phyloP scores from a whole-genome alignment of 768 basidiomycete species.

The Mycena galopus region DNA sequence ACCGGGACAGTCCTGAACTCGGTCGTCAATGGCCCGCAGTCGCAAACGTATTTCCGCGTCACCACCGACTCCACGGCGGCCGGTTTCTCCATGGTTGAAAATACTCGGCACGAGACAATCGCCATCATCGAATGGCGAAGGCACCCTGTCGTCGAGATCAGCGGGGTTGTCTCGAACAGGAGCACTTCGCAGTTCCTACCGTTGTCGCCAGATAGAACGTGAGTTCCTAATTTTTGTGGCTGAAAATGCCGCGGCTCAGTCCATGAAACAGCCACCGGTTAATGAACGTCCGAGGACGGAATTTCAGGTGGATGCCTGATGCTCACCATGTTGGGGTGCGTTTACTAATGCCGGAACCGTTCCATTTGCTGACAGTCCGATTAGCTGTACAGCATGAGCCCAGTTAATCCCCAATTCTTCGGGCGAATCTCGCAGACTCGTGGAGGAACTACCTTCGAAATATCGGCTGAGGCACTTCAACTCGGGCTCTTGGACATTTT shows the following conservation, averaged over 20 bases:
- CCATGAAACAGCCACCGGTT: slow-evolving; percentile 15
- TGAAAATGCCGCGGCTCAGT: neutral
- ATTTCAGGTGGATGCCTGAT: slow-evolving; percentile 29
- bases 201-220: slow-evolving; percentile 54
- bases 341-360: neutral
- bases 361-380: neutral
- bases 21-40: slow-evolving; percentile 51
- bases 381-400: slow-evolving; percentile 26
- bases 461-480: slow-evolving; percentile 27
- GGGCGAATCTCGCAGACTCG: slow-evolving; percentile 17
- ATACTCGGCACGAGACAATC: slow-evolving; percentile 46
- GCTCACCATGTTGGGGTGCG: slow-evolving; percentile 19
- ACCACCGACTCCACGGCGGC: slow-evolving; percentile 49
- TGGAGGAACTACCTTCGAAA: slow-evolving; percentile 21
- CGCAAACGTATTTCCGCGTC: slow-evolving; percentile 54
- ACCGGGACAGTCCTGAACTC: slow-evolving; percentile 54
- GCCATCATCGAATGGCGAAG: slow-evolving; percentile 56
- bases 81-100: slow-evolving; percentile 52
- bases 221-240: neutral
- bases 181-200: slow-evolving; percentile 52
- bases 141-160: slow-evolving; percentile 48
- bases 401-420: slow-evolving; percentile 23
- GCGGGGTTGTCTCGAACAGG: slow-evolving; percentile 46
- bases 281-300: slow-evolving; percentile 18
- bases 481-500: slow-evolving; percentile 29